A percentile compares a stretch with the other conserved stretches of the same genome.
phyloP scores from a whole-genome alignment of 306 rosid species.

The Begonia masoniana region DNA sequence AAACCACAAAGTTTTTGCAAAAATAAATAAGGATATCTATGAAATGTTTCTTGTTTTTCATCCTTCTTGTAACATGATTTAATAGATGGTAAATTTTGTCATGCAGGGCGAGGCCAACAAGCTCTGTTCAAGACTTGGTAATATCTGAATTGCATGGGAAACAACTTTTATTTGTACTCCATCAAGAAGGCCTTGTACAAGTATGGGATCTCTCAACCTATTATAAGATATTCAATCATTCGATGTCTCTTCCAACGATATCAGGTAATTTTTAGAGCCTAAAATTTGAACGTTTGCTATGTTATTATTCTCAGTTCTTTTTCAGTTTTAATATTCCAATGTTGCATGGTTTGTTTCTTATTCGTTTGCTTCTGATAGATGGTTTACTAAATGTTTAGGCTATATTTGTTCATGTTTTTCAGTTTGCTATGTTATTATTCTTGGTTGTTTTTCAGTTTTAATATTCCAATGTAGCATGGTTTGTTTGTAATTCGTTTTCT shows the following conservation, averaged over 20 bases:
- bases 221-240: constrained; percentile 47
- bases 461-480: too few relatives aligned
- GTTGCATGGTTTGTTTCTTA: too few relatives aligned
- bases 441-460: too few relatives aligned
- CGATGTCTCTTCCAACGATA: constrained; percentile 27
- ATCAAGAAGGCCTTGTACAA: constrained; percentile 60
- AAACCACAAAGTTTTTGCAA: too few relatives aligned
- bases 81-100: background rate
- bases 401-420: too few relatives aligned
- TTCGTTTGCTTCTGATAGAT: too few relatives aligned
- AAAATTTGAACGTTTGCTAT: constrained; percentile 1
- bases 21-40: background rate
- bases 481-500: too few relatives aligned
- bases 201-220: constrained; percentile 69
- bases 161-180: constrained; percentile 70
- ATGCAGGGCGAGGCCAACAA: constrained; percentile 65
- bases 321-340: too few relatives aligned
- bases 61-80: background rate
- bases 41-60: background rate
- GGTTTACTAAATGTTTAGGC: too few relatives aligned
- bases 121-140: constrained; percentile 65
- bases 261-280: constrained; percentile 35
- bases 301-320: background rate
- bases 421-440: too few relatives aligned
- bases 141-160: constrained; percentile 44